Conservation (phyloP, 129 eudicot genomes). For the Artemisia annua region DNA sequence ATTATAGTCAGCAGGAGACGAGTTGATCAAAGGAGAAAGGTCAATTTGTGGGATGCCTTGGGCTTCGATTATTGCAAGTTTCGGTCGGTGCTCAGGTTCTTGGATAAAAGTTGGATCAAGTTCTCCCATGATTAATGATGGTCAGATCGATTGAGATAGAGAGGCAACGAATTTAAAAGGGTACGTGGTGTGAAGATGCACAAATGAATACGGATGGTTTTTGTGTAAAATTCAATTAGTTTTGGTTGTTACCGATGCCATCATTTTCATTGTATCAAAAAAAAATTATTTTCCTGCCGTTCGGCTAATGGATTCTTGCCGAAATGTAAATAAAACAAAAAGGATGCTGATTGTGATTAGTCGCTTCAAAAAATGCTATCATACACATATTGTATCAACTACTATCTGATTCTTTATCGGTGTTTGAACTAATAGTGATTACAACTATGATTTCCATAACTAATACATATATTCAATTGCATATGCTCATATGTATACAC, state of each 20-base stretch:
- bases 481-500: too few species aligned
- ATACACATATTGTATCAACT: too few species aligned
- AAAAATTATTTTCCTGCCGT: not conserved
- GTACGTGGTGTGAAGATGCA: not conserved
- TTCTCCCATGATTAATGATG: slow-evolving; percentile 28
- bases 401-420: too few species aligned
- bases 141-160: not conserved
- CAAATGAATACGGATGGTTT: not conserved
- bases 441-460: too few species aligned
- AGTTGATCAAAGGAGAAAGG: slow-evolving; percentile 32
- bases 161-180: not conserved
- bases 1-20: not conserved
- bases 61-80: slow-evolving; percentile 44
- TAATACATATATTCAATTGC: too few species aligned
- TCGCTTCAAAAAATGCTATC: too few species aligned
- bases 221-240: too few species aligned
- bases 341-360: not conserved
- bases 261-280: not conserved
- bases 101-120: slow-evolving; percentile 67
- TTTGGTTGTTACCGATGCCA: not conserved
- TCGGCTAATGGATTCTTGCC: not conserved
- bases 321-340: not conserved
- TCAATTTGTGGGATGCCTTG: slow-evolving; percentile 59
- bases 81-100: slow-evolving; percentile 76
- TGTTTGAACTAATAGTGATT: too few species aligned